Evolutionary conservation across 2,329 filamentous ascomycete species (phyloP).

Genomic region (Arthroderma sp.): DNA sequence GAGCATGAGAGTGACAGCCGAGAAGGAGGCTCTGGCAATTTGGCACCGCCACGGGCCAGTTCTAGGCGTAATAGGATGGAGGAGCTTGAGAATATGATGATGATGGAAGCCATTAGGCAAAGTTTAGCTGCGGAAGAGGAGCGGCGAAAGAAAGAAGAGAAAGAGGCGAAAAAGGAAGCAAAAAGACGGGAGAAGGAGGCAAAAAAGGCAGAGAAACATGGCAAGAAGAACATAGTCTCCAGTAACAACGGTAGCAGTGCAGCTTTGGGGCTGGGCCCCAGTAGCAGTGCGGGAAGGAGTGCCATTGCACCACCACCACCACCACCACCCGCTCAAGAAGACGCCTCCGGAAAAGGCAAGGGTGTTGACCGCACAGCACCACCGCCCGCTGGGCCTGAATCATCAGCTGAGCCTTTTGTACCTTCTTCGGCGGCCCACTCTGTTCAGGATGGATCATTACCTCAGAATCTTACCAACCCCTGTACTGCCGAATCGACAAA

Average conservation of each 20-base stretch:
- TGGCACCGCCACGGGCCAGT: conserved; percentile 34
- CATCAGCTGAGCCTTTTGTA: conserved; percentile 14
- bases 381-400: conserved; percentile 9
- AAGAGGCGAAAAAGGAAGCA: conserved; percentile 64
- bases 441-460: too few relatives aligned
- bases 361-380: conserved; percentile 44
- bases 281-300: conserved; percentile 17
- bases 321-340: conserved; percentile 24
- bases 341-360: conserved; percentile 50
- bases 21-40: conserved; percentile 21
- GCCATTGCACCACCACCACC: conserved; percentile 25
- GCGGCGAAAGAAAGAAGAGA: conserved; percentile 71
- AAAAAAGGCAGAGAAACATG: conserved; percentile 58
- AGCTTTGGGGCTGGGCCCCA: conserved; percentile 37
- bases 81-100: conserved; percentile 95
- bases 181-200: conserved; percentile 78
- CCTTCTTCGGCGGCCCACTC: neutral
- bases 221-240: conserved; percentile 49
- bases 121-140: conserved; percentile 91
- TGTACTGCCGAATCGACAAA: conserved; percentile 39
- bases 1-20: conserved; percentile 16
- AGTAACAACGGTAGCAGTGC: conserved; percentile 48
- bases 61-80: conserved; percentile 56
- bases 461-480: neutral
- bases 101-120: conserved; percentile 86